phyloP scores from a whole-genome alignment of 345 rosid species.

The Eutrema japonicum region DNA sequence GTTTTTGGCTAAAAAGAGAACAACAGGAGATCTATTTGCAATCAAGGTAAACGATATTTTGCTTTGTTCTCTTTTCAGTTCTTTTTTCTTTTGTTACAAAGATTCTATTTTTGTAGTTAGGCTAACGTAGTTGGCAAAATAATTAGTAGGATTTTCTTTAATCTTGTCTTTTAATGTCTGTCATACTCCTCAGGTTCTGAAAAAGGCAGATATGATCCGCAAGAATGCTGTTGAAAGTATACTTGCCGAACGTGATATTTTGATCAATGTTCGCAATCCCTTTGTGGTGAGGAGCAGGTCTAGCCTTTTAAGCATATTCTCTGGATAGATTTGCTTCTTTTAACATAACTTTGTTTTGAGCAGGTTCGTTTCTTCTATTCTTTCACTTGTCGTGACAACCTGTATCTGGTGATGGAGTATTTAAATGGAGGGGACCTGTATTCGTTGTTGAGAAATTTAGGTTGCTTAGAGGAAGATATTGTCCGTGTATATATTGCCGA shows the following conservation, averaged over 20 bases:
- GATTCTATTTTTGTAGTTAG: constrained; percentile 4
- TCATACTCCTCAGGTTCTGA: constrained; percentile 72
- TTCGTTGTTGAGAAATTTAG: constrained; percentile 92
- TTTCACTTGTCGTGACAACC: constrained; percentile 96
- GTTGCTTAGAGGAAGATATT: constrained; percentile 98
- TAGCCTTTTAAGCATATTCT: constrained; percentile 45
- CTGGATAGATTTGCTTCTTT: constrained; percentile 34
- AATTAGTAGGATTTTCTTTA: constrained; percentile 36
- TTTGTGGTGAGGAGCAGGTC: constrained; percentile 98
- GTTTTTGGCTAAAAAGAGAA: constrained; percentile 95
- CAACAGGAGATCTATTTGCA: constrained; percentile 98
- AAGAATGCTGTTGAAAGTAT: constrained; percentile 99
- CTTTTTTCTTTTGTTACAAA: constrained; percentile 9
- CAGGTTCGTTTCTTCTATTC: constrained; percentile 99
- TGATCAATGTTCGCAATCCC: constrained; percentile 98
- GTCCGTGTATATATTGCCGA: constrained; percentile 98
- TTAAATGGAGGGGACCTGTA: constrained; percentile 98
- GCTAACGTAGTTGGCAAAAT: constrained; percentile 21
- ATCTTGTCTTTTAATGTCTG: constrained; percentile 22
- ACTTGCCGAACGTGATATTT: constrained; percentile 98
- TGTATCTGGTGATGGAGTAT: constrained; percentile 99
- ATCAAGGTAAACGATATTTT: constrained; percentile 66
- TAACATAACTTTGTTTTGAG: constrained; percentile 45
- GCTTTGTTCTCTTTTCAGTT: constrained; percentile 19
- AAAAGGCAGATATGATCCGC: constrained; percentile 98